Percentiles rank a stretch among this genome's conserved stretches.
Conservation (phyloP, 1,284 basidiomycete genomes). For the Tremellales sp. region DNA sequence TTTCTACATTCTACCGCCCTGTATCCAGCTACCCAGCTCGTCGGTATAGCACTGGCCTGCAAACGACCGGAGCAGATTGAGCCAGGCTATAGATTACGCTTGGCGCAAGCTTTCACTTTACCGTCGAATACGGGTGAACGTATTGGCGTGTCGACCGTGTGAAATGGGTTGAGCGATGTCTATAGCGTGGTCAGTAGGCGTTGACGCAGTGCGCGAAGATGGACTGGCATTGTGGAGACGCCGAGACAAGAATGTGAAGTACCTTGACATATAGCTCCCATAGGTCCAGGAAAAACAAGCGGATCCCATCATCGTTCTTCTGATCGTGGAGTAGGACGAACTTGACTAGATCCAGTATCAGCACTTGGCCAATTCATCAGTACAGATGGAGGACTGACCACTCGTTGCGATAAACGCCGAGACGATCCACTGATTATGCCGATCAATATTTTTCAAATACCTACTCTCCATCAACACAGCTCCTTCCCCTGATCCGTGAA, state of each 20-base stretch:
- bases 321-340: constrained; percentile 85
- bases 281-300: constrained; percentile 80
- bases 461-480: constrained; percentile 52
- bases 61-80: neutral
- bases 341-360: constrained; percentile 55
- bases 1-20: neutral
- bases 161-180: constrained; percentile 72
- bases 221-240: neutral
- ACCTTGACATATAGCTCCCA: constrained; percentile 97
- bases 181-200: neutral
- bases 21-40: neutral
- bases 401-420: constrained; percentile 89
- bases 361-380: neutral
- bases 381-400: constrained; percentile 58
- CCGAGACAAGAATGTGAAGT: neutral
- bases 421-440: constrained; percentile 95
- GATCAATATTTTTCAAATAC: constrained; percentile 88
- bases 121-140: constrained; percentile 74
- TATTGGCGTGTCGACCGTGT: constrained; percentile 79
- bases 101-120: constrained; percentile 77
- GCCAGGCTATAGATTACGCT: constrained; percentile 65
- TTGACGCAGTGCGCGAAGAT: neutral
- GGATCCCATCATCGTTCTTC: constrained; percentile 94
- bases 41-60: neutral
- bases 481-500: neutral